A percentile compares a stretch with the other conserved stretches of the same genome.
Evolutionary conservation across 768 basidiomycete species (phyloP).

Genomic region (Termitomyces sp.): DNA sequence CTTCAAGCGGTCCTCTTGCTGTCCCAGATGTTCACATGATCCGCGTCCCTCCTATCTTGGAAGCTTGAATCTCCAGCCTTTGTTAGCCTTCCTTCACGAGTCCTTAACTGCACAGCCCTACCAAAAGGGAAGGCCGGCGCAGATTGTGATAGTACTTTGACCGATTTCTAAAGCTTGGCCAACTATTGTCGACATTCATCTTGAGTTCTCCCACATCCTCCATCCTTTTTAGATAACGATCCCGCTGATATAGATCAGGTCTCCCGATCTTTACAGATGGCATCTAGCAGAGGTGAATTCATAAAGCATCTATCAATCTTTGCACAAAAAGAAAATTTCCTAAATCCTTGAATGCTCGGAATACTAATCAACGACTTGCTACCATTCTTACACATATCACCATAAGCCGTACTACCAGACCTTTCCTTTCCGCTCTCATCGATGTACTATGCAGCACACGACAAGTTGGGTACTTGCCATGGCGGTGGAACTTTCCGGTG

Average conservation of each 20-base stretch:
- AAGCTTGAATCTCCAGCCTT: neutral
- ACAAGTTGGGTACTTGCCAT: neutral
- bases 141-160: too few relatives aligned
- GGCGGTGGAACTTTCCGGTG: neutral
- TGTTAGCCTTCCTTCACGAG: neutral
- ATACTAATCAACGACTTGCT: neutral
- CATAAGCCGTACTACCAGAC: neutral
- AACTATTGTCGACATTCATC: neutral
- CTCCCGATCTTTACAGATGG: neutral
- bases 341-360: neutral
- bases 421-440: neutral
- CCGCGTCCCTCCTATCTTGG: neutral
- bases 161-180: neutral
- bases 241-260: neutral
- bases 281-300: neutral
- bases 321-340: neutral
- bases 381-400: neutral
- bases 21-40: neutral
- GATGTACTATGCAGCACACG: neutral
- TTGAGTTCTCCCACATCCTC: neutral
- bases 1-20: neutral
- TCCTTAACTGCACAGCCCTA: neutral
- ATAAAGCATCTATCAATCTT: neutral
- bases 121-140: neutral
- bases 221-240: neutral